Evolutionary conservation across 805 yeast genomes (phyloP), one percentile per base, ranked within the genome.

Genomic region (Komagataella populi): DNA sequence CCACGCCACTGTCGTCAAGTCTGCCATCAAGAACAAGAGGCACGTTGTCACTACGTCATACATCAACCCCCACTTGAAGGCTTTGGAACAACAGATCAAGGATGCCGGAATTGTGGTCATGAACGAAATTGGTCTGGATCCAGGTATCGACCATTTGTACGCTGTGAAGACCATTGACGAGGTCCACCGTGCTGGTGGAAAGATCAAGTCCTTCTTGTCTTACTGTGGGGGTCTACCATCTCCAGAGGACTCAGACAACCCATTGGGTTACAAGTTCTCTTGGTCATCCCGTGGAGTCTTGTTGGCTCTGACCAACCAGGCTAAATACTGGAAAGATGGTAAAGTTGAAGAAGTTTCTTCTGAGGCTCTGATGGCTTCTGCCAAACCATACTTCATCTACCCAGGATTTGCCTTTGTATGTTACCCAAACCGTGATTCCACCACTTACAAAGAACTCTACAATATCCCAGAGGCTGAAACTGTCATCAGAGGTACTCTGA

Each of bases 161-260:
- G 99, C 99, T 49, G 95, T 93, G 68, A 93, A 93, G 80, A 88
- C 98, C 60, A 87, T 93, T 66, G 96, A 87, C 65, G 99, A 93
- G 73, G 97, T 93, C 54, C 99, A 93, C 75, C 72, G 74, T 58
- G 79, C 77, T 23, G 87, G 87, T 57, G 99, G 99, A 67, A 87
- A 93, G 74, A 87, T 93, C 72, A 87, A 79, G 66, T 85, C 96
- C 6, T 93, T 93, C 81, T 73, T 89, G 61, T 87, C 96, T 6
- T 93, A 87, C 84, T 93, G 99, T 73, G 99, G 99, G 72, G 99
- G 99, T 63, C 78, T 93, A 63, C 98, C 98, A 57, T 93, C 99
- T 36, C 97, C 99, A 56, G 99, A 91, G 73, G 80, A 84, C 70
- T 91, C 98, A 30, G 96, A 89, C 73, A 93, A 93, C 73, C 99